Evolutionary conservation across 2,329 filamentous ascomycete genomes (phyloP).

Genomic region (Hypoxylon rubiginosum): DNA sequence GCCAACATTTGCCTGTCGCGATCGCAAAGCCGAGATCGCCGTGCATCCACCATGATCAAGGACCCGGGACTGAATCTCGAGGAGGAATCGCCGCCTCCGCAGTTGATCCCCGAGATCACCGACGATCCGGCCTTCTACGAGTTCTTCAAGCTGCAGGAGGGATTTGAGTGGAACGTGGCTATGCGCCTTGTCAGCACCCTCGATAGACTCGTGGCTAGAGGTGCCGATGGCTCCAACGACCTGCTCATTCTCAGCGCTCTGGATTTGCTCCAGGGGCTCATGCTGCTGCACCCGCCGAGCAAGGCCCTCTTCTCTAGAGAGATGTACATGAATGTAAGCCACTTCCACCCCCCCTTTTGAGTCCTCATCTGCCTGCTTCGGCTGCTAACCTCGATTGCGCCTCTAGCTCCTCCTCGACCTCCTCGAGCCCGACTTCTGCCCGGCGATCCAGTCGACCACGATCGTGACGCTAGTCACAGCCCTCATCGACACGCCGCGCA

Average conservation of each 20-base stretch:
- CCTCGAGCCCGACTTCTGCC: slow-evolving; percentile 91
- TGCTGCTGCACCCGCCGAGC: slow-evolving; percentile 91
- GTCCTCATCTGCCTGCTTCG: background rate
- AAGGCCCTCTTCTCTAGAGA: slow-evolving; percentile 88
- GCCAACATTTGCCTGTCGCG: slow-evolving; percentile 91
- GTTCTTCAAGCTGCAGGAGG: slow-evolving; percentile 96
- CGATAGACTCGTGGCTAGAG: slow-evolving; percentile 86
- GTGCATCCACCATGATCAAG: slow-evolving; percentile 51
- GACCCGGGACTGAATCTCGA: slow-evolving; percentile 49
- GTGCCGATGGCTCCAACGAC: slow-evolving; percentile 86
- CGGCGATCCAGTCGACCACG: slow-evolving; percentile 90
- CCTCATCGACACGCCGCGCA: slow-evolving; percentile 85
- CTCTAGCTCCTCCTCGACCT: slow-evolving; percentile 87
- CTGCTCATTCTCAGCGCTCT: slow-evolving; percentile 88
- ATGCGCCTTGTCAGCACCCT: slow-evolving; percentile 87
- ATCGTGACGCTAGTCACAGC: slow-evolving; percentile 91
- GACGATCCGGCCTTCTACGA: slow-evolving; percentile 92
- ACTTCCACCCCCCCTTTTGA: slow-evolving; percentile 2
- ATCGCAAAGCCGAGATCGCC: slow-evolving; percentile 42
- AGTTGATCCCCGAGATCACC: slow-evolving; percentile 76
- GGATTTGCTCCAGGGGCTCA: slow-evolving; percentile 87
- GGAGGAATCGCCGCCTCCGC: slow-evolving; percentile 59
- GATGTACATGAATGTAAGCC: slow-evolving; percentile 87
- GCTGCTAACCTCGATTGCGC: slow-evolving; percentile 24
- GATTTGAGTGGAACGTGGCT: slow-evolving; percentile 97